Conservation (phyloP, 2,329 filamentous ascomycete genomes). For the Trichophaea hybrida region DNA sequence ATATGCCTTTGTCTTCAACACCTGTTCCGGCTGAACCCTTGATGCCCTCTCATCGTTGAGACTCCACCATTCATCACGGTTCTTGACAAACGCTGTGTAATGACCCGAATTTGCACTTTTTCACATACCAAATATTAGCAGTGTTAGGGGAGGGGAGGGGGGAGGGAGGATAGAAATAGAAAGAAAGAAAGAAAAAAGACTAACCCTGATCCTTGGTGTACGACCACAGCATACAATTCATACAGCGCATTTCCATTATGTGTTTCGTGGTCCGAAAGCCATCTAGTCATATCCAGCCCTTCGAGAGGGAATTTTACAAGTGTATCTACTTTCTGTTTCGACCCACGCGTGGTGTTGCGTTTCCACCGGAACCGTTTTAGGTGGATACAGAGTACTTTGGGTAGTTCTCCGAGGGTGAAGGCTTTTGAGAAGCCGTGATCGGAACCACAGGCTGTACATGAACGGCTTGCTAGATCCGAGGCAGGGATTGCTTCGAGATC, state of each 20-base stretch:
- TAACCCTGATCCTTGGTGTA: slow-evolving; percentile 21
- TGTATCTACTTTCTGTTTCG: slow-evolving; percentile 20
- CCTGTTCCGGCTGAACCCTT: slow-evolving; percentile 16
- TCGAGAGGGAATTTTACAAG: slow-evolving; percentile 19
- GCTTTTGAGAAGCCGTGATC: slow-evolving; percentile 18
- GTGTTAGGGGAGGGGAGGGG: too few relatives aligned
- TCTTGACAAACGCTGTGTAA: slow-evolving; percentile 20
- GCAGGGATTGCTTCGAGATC: slow-evolving; percentile 17
- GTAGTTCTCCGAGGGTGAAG: slow-evolving; percentile 18
- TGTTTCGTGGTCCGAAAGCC: slow-evolving; percentile 11
- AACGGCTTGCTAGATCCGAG: slow-evolving; percentile 9
- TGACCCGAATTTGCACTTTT: slow-evolving; percentile 20
- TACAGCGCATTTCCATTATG: slow-evolving; percentile 8
- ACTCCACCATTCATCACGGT: slow-evolving; percentile 19
- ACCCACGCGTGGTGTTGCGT: slow-evolving; percentile 6
- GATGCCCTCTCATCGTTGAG: slow-evolving; percentile 19
- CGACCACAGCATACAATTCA: slow-evolving; percentile 21
- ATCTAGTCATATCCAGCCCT: slow-evolving; percentile 17
- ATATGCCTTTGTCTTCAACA: slow-evolving; percentile 19
- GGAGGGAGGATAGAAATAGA: too few relatives aligned
- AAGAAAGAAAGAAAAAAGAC: neutral
- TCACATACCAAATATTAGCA: too few relatives aligned
- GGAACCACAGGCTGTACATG: slow-evolving; percentile 18
- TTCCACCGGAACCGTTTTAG: slow-evolving; percentile 21
- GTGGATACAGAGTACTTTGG: slow-evolving; percentile 18